phyloP scores from a whole-genome alignment of 176 grass and related monocot genomes.

The Tillandsia fasciculata region DNA sequence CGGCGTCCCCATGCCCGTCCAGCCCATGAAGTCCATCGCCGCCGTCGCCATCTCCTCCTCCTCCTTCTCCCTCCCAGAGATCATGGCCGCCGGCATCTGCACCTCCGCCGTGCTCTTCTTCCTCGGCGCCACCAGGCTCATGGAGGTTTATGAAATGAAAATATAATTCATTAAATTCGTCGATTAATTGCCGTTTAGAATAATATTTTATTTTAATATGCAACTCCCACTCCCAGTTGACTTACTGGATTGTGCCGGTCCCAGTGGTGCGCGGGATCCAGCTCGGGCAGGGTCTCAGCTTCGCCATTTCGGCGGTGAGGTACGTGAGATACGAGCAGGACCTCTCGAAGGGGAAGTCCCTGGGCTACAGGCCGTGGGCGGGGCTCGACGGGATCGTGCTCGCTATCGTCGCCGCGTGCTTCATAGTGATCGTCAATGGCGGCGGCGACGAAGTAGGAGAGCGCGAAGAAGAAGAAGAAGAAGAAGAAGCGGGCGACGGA shows the following conservation, averaged over 20 bases:
- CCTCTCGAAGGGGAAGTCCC: slow-evolving; percentile 44
- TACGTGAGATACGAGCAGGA: slow-evolving; percentile 77
- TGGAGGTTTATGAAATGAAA: slow-evolving; percentile 10
- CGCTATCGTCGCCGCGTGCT: slow-evolving; percentile 40
- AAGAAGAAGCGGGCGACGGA: too few relatives aligned
- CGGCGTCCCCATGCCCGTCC: slow-evolving; percentile 45
- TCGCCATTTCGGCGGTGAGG: slow-evolving; percentile 72
- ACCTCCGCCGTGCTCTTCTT: slow-evolving; percentile 53
- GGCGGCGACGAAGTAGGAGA: slow-evolving; percentile 26
- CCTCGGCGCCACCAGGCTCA: slow-evolving; percentile 63
- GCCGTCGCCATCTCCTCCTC: slow-evolving; percentile 31
- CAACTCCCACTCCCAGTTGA: slow-evolving; percentile 9
- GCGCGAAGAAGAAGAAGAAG: background rate
- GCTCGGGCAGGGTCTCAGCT: slow-evolving; percentile 75
- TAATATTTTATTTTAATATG: too few relatives aligned
- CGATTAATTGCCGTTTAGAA: too few relatives aligned
- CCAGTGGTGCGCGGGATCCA: slow-evolving; percentile 89
- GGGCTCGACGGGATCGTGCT: slow-evolving; percentile 79
- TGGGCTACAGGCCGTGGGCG: slow-evolving; percentile 31
- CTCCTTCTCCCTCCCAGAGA: slow-evolving; percentile 41
- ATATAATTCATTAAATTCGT: too few relatives aligned
- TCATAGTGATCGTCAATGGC: slow-evolving; percentile 65
- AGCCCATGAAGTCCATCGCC: slow-evolving; percentile 36
- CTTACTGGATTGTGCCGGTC: slow-evolving; percentile 67
- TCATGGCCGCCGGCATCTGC: slow-evolving; percentile 67